Conservation (phyloP, 805 yeast species). For the Wickerhamomyces tratensis region DNA sequence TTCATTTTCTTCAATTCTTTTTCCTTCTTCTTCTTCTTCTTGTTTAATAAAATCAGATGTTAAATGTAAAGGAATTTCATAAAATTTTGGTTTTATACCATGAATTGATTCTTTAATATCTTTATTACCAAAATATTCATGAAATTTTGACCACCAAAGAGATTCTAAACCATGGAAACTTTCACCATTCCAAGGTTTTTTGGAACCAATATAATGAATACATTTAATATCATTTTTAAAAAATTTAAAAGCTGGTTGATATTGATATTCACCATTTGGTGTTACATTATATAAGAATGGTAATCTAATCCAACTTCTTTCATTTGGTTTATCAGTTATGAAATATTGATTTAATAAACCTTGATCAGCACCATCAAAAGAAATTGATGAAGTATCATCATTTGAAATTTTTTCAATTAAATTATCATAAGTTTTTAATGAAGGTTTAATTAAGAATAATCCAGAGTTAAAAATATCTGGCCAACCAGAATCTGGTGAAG, state of each 20-base stretch:
- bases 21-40: conserved; percentile 3
- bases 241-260: conserved; percentile 55
- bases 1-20: background rate
- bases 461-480: conserved; percentile 84
- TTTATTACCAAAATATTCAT: conserved; percentile 12
- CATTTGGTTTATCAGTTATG: conserved; percentile 6
- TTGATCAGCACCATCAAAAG: conserved; percentile 85
- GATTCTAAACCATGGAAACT: conserved; percentile 7
- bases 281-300: conserved; percentile 87
- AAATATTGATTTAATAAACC: conserved; percentile 73
- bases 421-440: conserved; percentile 26
- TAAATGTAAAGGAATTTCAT: conserved; percentile 1
- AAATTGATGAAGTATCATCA: conserved; percentile 20
- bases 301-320: conserved; percentile 49
- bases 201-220: conserved; percentile 59
- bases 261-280: conserved; percentile 55
- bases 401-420: conserved; percentile 23
- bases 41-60: too few species aligned
- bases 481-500: conserved; percentile 79
- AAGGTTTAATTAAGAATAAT: conserved; percentile 50
- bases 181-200: conserved; percentile 43
- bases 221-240: conserved; percentile 36
- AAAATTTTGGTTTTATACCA: conserved; percentile 16
- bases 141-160: conserved; percentile 16
- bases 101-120: conserved; percentile 10